Conservation (phyloP, 78 protist species). For the Pigoraptor vietnamica region DNA sequence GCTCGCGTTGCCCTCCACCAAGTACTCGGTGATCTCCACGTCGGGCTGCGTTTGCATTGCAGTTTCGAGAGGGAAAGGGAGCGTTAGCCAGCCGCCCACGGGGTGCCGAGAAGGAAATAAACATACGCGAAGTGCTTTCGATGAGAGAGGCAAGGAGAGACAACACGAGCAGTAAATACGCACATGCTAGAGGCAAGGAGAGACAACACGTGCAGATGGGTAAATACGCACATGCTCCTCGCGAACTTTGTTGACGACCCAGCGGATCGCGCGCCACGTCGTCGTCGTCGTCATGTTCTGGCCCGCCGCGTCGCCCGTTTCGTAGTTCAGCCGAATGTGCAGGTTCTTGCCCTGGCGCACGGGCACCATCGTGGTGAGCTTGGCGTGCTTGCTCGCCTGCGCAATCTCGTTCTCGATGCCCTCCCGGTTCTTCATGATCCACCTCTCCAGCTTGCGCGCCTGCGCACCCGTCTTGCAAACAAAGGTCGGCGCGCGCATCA, state of each 20-base stretch:
- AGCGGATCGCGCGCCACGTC: background rate
- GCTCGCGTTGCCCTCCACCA: constrained; percentile 66
- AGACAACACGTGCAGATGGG: too few relatives aligned
- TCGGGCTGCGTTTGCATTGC: too few relatives aligned
- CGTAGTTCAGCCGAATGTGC: constrained; percentile 48
- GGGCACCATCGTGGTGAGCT: constrained; percentile 10
- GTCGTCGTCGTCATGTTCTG: constrained; percentile 74
- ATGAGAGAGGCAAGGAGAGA: too few relatives aligned
- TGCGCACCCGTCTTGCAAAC: background rate
- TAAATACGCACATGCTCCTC: too few relatives aligned
- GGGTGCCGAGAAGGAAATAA: too few relatives aligned
- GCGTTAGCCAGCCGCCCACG: too few relatives aligned
- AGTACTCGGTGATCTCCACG: background rate
- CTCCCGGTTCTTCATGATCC: constrained; percentile 21
- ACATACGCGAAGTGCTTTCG: too few relatives aligned
- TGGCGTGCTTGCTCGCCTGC: constrained; percentile 45
- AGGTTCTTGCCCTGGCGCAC: constrained; percentile 36
- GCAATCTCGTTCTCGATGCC: constrained; percentile 14
- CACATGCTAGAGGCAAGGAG: too few relatives aligned
- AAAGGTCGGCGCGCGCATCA: constrained; percentile 84
- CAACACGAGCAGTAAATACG: too few relatives aligned
- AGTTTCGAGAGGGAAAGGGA: too few relatives aligned
- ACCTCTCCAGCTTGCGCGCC: constrained; percentile 29
- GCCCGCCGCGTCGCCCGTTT: constrained; percentile 94
- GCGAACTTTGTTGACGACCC: background rate